Percentiles rank a stretch among this genome's conserved stretches.
Evolutionary conservation across 1,284 basidiomycete genomes (phyloP).

Genomic region (Hemileia vastatrix): DNA sequence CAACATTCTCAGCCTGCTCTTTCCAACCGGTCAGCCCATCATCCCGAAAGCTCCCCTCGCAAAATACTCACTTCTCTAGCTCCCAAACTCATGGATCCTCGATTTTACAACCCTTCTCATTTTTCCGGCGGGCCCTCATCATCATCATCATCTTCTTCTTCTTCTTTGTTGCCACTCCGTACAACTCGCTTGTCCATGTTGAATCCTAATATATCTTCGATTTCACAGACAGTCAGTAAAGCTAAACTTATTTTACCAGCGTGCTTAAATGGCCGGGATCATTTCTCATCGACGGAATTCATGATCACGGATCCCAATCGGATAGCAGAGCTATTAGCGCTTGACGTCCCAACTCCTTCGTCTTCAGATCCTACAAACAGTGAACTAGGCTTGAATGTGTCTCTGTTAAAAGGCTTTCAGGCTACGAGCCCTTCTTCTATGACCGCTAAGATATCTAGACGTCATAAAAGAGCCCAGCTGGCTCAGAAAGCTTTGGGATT

Average conservation of each 20-base stretch:
- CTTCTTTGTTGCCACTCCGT: no score
- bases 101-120: background rate
- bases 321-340: constrained; percentile 30
- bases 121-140: background rate
- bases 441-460: constrained; percentile 59
- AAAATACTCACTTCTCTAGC: constrained; percentile 11
- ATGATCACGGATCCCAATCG: constrained; percentile 23
- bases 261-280: background rate
- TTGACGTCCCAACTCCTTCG: constrained; percentile 28
- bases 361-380: constrained; percentile 1
- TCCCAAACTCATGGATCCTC: constrained; percentile 11
- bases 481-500: constrained; percentile 59
- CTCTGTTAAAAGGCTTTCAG: constrained; percentile 70
- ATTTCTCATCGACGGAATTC: background rate
- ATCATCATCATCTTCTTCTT: background rate
- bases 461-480: constrained; percentile 58
- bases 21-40: no score
- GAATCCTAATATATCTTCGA: no score
- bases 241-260: background rate
- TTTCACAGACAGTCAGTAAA: background rate
- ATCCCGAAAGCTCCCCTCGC: background rate
- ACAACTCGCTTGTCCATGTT: no score
- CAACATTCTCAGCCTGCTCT: no score
- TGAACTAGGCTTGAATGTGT: no score
- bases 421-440: constrained; percentile 83